Conservation (phyloP, 768 basidiomycete species). For the Xanthoconium purpureum region DNA sequence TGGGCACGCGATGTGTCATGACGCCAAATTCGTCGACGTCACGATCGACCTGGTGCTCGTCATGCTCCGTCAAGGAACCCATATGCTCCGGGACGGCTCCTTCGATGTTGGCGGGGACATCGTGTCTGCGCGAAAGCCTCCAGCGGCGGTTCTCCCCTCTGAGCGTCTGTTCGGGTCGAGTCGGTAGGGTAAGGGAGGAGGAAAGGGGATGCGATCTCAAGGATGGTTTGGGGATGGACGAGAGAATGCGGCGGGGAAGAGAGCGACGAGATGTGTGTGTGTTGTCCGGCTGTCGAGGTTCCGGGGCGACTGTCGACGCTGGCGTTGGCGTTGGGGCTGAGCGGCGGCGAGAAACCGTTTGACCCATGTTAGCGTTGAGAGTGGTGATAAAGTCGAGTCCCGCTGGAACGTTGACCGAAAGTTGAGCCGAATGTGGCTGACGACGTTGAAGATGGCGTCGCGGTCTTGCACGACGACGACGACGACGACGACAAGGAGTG, state of each 20-base stretch:
- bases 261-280: conserved; percentile 8
- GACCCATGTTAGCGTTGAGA: conserved; percentile 25
- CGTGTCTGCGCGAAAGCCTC: conserved; percentile 22
- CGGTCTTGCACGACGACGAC: conserved; percentile 13
- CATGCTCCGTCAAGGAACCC: conserved; percentile 20
- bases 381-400: not conserved
- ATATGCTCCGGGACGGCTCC: conserved; percentile 16
- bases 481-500: not conserved
- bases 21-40: conserved; percentile 28
- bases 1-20: conserved; percentile 28
- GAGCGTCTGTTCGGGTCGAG: conserved; percentile 26
- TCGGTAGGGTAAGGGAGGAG: conserved; percentile 19
- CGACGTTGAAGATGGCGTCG: conserved; percentile 10
- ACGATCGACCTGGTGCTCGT: conserved; percentile 29
- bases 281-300: conserved; percentile 4
- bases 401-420: not conserved
- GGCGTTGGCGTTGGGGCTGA: conserved; percentile 9
- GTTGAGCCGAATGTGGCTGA: not conserved
- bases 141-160: conserved; percentile 28
- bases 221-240: conserved; percentile 29
- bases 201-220: conserved; percentile 14
- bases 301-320: conserved; percentile 3
- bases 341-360: conserved; percentile 31
- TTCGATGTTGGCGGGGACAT: conserved; percentile 10
- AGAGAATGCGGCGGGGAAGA: conserved; percentile 36